Base-by-base conservation (phyloP, 306 rosid genomes). In the Inga leiocalycina region DNA sequence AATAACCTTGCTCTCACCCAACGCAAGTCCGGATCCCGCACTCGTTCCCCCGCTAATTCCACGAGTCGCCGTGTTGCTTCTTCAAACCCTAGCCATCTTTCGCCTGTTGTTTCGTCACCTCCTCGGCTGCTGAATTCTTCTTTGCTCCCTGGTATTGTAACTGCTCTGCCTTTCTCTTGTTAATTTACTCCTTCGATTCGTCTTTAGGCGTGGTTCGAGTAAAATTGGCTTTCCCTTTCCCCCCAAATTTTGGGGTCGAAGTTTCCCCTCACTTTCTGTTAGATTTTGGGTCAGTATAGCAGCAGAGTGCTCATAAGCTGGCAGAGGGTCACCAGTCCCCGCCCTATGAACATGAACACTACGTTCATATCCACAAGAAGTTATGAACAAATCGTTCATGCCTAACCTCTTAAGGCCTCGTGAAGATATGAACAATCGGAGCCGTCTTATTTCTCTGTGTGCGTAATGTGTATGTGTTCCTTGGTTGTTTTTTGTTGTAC, bases 71-170 rank as follows among this genome's bases (percentile, higher is more conserved):
- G n/a, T 15, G 45, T 8, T 54, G 78, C 59, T 48, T 24, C 65
- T 56, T 20, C 84, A 20, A 68, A 76, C 77, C 82, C 84, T 70
- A 82, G 52, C 24, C 77, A 59, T 34, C 68, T 16, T n/a, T 73
- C 49, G 1, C 27, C 82, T 8, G 17, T 10, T 43, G 71, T 46
- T 49, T 71, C 86, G 44, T 65, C 86, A 19, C 84, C 85, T 48
- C 39, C 79, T 10, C 48, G 82, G 9, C 81, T 35, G 10, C 48
- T 8, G 4, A 71, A 45, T 8, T 27, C 80, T 19, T 43, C 89
- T 4, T 37, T 77, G 15, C 61, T 34, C 74, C n/a, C 85, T 14
- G 85, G 87, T 87, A 84, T 43, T 80, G 44, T 0, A 30, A 11
- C 44, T 75, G 6, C 39, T 76, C 34, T 17, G 4, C 37, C 61